phyloP scores from a whole-genome alignment of 2,329 filamentous ascomycete species.

The Stagonosporopsis chrysanthemi region DNA sequence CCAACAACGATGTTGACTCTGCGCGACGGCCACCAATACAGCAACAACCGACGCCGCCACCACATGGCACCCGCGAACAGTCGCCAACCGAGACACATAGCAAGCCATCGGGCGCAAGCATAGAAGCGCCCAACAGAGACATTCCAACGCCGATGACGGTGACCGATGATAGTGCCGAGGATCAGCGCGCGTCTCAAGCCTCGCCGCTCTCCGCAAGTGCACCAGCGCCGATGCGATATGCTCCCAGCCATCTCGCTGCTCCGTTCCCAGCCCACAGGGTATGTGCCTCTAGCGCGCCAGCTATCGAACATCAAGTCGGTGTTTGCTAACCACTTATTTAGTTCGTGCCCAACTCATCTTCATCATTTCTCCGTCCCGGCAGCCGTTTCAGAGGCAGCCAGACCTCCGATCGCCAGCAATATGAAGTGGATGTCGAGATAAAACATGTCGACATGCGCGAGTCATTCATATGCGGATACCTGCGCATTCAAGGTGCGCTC shows the following conservation, averaged over 20 bases:
- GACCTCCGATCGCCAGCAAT: constrained; percentile 89
- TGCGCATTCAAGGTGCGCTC: constrained; percentile 85
- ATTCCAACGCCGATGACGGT: constrained; percentile 50
- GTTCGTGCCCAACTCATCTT: constrained; percentile 80
- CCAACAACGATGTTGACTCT: constrained; percentile 27
- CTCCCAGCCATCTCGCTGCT: constrained; percentile 38
- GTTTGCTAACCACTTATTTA: constrained; percentile 49
- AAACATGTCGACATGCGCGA: constrained; percentile 95
- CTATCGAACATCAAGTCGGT: background rate
- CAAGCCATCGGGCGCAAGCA: constrained; percentile 42
- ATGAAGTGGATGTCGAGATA: constrained; percentile 95
- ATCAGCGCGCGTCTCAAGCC: constrained; percentile 43
- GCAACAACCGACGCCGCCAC: constrained; percentile 49
- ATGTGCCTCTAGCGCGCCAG: constrained; percentile 22
- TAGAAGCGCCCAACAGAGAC: constrained; percentile 46
- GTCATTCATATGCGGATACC: constrained; percentile 92
- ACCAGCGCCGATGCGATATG: constrained; percentile 32
- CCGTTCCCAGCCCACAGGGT: constrained; percentile 48
- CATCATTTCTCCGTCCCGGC: constrained; percentile 83
- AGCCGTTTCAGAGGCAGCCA: constrained; percentile 91
- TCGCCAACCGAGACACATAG: constrained; percentile 33
- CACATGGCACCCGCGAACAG: constrained; percentile 31
- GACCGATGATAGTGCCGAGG: constrained; percentile 45
- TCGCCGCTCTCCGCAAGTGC: constrained; percentile 42
- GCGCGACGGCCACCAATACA: constrained; percentile 7